Evolutionary conservation across 2,329 filamentous ascomycete genomes (phyloP), one percentile per base, ranked within the genome.

Genomic region (Blastomyces gilchristii): DNA sequence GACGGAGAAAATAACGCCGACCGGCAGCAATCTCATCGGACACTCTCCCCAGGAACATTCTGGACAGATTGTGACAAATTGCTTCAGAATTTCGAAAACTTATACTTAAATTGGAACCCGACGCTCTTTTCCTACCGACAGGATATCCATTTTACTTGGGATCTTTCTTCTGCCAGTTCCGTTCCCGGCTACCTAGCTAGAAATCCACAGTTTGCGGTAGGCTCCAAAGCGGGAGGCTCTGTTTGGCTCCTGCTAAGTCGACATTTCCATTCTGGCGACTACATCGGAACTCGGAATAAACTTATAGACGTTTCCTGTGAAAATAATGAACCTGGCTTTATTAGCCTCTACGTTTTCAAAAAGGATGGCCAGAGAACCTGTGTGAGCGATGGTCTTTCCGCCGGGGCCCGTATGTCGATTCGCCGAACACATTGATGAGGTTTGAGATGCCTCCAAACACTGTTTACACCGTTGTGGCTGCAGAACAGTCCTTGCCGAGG

Each of bases 41-140:
- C 69, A 28, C 69, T 76, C 25, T 70, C 74, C 37, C 87, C 88
- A 0, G 91, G 91, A n/a, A 90, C 88, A 0, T 95, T 96, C 71
- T 97, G 94, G 93, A 95, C 97, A 77, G 86, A 87, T 31, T 85
- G 94, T 37, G 89, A 96, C 68, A 89, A 91, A 67, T 86, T 97
- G 3, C 83, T 90, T 45, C 91, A 96, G 70, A 87, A 96, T 71
- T 99, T 97, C 67, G 91, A 97, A 73, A 96, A 92, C 22, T 85
- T 99, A 68, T 99, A 97, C 74, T 81, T 99, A 62, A 99, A 97
- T 76, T 99, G 94, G 94, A 97, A 96, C 67, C 92, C 94, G 0
- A 82, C 83, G 0, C 79, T 96, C 0, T 99, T 99, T 75, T 79
- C 80, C 1, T 79, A 89, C 71, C 86, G 92, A 9, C 87, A 96